Percentiles rank a stretch among this genome's conserved stretches.
Evolutionary conservation across 2,329 filamentous ascomycete genomes (phyloP).

Genomic region (Beauveria scarabaeidicola): DNA sequence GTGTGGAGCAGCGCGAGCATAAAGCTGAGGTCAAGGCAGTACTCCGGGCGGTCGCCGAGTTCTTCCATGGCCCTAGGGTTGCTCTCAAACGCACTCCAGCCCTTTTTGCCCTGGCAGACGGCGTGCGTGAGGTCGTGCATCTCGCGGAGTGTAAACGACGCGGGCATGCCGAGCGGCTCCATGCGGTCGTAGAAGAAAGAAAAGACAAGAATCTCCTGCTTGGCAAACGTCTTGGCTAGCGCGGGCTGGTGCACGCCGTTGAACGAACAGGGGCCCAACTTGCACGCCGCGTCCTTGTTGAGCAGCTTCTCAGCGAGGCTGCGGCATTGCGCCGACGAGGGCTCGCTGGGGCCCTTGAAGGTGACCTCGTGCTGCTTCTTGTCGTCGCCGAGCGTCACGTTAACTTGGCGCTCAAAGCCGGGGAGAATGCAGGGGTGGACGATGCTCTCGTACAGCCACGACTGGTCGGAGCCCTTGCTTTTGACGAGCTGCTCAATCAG

Average conservation of each 20-base stretch:
- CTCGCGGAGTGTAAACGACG: conserved; percentile 87
- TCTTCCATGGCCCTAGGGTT: conserved; percentile 73
- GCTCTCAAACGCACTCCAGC: conserved; percentile 73
- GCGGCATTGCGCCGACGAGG: conserved; percentile 79
- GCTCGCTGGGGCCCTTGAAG: conserved; percentile 74
- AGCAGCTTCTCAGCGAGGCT: conserved; percentile 84
- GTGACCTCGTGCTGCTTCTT: conserved; percentile 61
- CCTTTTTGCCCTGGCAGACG: conserved; percentile 70
- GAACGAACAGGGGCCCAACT: conserved; percentile 90
- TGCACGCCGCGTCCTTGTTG: conserved; percentile 75
- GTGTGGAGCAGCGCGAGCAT: conserved; percentile 90
- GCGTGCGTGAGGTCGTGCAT: conserved; percentile 75
- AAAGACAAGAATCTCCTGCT: conserved; percentile 91
- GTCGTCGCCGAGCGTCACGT: conserved; percentile 56
- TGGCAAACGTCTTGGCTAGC: conserved; percentile 81
- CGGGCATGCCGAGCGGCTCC: conserved; percentile 92
- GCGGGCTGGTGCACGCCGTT: conserved; percentile 93
- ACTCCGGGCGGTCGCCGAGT: conserved; percentile 74
- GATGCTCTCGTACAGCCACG: conserved; percentile 65
- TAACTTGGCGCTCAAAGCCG: conserved; percentile 65
- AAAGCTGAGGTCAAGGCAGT: conserved; percentile 92
- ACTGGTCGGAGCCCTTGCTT: conserved; percentile 47
- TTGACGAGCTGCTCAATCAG: conserved; percentile 66
- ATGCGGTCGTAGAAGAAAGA: conserved; percentile 98
- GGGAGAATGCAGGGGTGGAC: conserved; percentile 81